Conservation (phyloP, 1,284 basidiomycete species). For the Cryptococcus hybrid region DNA sequence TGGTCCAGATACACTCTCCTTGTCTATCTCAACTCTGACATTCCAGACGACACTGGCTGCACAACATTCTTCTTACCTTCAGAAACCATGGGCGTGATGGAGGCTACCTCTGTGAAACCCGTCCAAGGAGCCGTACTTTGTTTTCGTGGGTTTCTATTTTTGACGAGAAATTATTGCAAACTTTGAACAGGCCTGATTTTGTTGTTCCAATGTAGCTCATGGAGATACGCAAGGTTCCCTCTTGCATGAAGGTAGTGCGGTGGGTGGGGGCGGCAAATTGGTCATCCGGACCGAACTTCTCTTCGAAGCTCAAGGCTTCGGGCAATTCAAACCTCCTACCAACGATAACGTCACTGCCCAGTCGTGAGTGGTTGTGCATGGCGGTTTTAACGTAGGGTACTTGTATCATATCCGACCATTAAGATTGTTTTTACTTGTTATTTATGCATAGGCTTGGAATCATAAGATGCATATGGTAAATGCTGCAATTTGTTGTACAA, state of each 20-base stretch:
- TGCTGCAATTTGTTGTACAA: no score
- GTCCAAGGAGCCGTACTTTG: conserved; percentile 56
- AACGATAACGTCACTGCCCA: no score
- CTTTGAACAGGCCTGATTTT: neutral
- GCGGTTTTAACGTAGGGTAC: no score
- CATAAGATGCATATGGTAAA: no score
- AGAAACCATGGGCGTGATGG: conserved; percentile 50
- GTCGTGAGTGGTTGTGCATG: no score
- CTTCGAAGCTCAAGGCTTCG: conserved; percentile 50
- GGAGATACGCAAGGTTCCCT: conserved; percentile 50
- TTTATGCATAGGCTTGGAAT: no score
- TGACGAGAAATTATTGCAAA: neutral
- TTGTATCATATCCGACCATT: no score
- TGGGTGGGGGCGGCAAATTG: conserved; percentile 47
- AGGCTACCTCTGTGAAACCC: conserved; percentile 56
- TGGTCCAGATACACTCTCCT: conserved; percentile 58
- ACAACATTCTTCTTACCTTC: conserved; percentile 60
- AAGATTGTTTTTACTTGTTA: no score
- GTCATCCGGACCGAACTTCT: conserved; percentile 51
- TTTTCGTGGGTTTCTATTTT: conserved; percentile 53
- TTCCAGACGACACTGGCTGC: conserved; percentile 52
- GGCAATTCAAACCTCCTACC: conserved; percentile 42
- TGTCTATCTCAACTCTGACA: conserved; percentile 57
- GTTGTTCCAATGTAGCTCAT: conserved; percentile 30
- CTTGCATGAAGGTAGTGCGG: conserved; percentile 50